Percentiles rank a stretch among this genome's conserved stretches.
Evolutionary conservation across 257 asterid genomes (phyloP).

Genomic region (Solanum sparsipilum): DNA sequence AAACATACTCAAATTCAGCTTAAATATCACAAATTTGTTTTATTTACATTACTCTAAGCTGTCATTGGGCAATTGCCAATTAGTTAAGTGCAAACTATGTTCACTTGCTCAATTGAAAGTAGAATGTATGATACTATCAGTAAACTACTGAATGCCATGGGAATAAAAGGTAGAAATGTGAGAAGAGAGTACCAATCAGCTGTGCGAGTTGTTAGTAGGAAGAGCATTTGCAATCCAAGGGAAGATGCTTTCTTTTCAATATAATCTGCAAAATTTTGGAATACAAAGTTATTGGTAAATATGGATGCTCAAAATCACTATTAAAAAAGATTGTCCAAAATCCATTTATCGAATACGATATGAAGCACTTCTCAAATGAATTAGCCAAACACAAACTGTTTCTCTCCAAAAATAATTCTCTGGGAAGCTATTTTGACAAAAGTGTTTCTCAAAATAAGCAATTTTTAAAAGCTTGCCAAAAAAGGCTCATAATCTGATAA

Average conservation of each 20-base stretch:
- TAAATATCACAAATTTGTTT: neutral
- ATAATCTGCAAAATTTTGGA: slow-evolving; percentile 47
- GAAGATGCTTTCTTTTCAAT: slow-evolving; percentile 87
- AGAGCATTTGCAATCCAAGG: slow-evolving; percentile 65
- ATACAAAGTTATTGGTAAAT: neutral
- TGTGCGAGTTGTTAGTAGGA: slow-evolving; percentile 87
- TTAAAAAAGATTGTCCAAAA: neutral
- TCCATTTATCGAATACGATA: neutral
- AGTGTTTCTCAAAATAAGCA: neutral
- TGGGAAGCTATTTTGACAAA: neutral
- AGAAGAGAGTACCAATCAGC: slow-evolving; percentile 72
- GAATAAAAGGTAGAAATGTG: neutral
- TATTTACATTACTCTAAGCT: neutral
- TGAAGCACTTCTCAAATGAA: neutral
- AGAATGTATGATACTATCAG: neutral
- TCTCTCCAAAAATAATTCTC: neutral
- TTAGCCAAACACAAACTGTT: neutral
- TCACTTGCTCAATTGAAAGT: neutral
- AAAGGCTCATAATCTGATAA: neutral
- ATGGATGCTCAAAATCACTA: neutral
- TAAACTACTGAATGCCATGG: neutral
- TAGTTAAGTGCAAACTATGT: neutral
- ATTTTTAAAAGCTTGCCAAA: neutral
- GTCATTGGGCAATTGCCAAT: neutral
- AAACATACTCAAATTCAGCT: neutral